Evolutionary conservation across 2,329 filamentous ascomycete species (phyloP).

Genomic region (Acrocalymma vagum): DNA sequence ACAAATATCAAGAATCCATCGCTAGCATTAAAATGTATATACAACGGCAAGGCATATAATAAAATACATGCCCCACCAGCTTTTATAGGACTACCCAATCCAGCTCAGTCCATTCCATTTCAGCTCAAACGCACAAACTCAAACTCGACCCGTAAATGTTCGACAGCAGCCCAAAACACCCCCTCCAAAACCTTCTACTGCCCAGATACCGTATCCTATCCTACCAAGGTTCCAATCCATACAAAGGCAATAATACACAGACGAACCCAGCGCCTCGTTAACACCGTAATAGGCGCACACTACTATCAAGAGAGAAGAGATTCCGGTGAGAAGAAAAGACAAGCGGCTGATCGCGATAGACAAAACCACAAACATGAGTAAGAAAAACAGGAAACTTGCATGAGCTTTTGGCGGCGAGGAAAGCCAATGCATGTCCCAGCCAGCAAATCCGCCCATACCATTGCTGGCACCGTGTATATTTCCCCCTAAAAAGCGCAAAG

Average conservation of each 20-base stretch:
- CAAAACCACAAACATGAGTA: slow-evolving; percentile 3
- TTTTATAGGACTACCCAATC: background rate
- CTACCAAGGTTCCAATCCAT: too few species aligned
- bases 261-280: slow-evolving; percentile 37
- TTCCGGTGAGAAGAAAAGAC: slow-evolving; percentile 22
- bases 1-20: too few species aligned
- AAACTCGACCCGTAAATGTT: too few species aligned
- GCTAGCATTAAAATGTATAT: slow-evolving; percentile 12
- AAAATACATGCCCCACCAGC: too few species aligned
- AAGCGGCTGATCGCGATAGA: slow-evolving; percentile 4
- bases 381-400: slow-evolving; percentile 1
- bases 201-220: too few species aligned
- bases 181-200: too few species aligned
- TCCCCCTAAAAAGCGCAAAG: slow-evolving; percentile 13
- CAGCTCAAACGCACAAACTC: too few species aligned
- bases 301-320: slow-evolving; percentile 40
- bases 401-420: too few species aligned
- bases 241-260: slow-evolving; percentile 39
- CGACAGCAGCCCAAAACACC: too few species aligned
- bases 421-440: slow-evolving; percentile 6
- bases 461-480: slow-evolving; percentile 33
- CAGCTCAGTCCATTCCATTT: too few species aligned
- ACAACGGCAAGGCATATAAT: slow-evolving; percentile 5
- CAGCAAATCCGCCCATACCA: slow-evolving; percentile 21
- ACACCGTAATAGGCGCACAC: slow-evolving; percentile 26